phyloP scores from a whole-genome alignment of 495 filamentous ascomycete genomes.

The Haplographium delicatum region DNA sequence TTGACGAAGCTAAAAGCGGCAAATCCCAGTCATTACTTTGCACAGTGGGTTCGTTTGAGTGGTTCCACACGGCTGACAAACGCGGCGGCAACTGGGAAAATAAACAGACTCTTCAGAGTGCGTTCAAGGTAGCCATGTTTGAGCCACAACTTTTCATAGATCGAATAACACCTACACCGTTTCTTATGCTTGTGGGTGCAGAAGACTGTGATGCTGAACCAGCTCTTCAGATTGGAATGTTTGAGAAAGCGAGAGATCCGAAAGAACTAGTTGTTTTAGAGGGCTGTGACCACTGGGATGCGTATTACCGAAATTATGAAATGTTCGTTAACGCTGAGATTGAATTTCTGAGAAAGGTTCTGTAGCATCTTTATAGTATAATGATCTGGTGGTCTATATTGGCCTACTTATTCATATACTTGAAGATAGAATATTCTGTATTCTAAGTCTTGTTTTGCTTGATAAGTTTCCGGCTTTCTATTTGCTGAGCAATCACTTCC shows the following conservation, averaged over 20 bases:
- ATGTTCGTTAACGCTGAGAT: background rate
- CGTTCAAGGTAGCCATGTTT: background rate
- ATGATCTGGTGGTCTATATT: no score
- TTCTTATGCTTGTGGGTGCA: background rate
- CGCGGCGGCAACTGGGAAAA: background rate
- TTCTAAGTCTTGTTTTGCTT: no score
- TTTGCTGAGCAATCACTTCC: no score
- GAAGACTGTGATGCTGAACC: background rate
- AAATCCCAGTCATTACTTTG: background rate
- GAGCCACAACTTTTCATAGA: background rate
- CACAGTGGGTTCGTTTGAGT: background rate
- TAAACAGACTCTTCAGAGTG: background rate
- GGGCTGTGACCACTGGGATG: background rate
- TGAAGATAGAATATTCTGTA: no score
- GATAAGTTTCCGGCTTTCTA: no score
- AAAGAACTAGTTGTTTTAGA: background rate
- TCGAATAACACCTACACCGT: background rate
- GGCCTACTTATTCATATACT: no score
- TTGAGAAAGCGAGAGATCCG: background rate
- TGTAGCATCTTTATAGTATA: no score
- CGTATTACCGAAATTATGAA: background rate
- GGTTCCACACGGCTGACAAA: background rate
- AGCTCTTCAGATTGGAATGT: background rate
- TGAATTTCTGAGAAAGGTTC: background rate
- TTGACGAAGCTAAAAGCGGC: background rate